phyloP scores from a whole-genome alignment of 2,329 filamentous ascomycete species.

The Claviceps sorghi region DNA sequence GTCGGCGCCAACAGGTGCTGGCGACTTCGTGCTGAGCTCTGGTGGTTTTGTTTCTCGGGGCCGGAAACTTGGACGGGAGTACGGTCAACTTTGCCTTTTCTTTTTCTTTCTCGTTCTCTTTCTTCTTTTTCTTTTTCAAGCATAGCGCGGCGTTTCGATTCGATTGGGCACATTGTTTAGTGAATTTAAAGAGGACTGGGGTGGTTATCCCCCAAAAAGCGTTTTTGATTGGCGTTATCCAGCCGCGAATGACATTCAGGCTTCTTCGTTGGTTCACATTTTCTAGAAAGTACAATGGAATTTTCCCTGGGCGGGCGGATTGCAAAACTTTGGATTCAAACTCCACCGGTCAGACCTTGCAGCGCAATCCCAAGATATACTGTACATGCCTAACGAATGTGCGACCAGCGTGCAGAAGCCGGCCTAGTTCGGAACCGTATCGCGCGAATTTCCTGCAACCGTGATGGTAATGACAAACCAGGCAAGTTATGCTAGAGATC shows the following conservation, averaged over 20 bases:
- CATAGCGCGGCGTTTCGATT: conserved; percentile 5
- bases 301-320: not conserved
- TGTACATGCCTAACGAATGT: not conserved
- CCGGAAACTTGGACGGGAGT: not conserved
- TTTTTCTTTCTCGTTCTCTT: not conserved
- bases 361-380: not conserved
- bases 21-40: conserved; percentile 5
- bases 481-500: too few species aligned
- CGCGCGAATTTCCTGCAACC: not conserved
- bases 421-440: not conserved
- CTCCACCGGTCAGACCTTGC: not conserved
- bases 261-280: not conserved
- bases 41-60: not conserved
- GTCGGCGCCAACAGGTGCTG: conserved; percentile 19
- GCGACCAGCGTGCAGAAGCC: not conserved
- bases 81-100: not conserved
- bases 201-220: not conserved
- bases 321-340: not conserved
- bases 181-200: not conserved
- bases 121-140: not conserved
- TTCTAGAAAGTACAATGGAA: not conserved
- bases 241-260: not conserved
- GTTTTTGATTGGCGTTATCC: not conserved
- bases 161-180: not conserved
- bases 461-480: not conserved